Percentiles rank a stretch among this genome's conserved stretches.
These are phyloP conservation scores for Fusarium cyanostomum DNA, from an alignment of 2,329 filamentous ascomycete genomes.

Conservation along the genomic window DNA sequence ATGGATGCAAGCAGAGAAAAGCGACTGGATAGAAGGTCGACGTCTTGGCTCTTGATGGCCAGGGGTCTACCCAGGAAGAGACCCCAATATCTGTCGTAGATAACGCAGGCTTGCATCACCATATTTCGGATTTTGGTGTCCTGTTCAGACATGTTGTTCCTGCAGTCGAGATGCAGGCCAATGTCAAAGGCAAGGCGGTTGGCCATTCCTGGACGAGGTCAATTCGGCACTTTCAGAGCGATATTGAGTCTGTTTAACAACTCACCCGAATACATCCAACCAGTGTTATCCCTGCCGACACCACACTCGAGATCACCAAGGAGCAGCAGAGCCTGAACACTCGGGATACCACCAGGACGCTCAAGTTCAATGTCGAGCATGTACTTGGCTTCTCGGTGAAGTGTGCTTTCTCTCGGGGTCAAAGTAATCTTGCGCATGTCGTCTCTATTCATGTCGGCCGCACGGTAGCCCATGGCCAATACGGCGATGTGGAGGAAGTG, in stretches of 20 bases:
- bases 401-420: slow-evolving; percentile 58
- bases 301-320: slow-evolving; percentile 64
- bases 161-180: slow-evolving; percentile 59
- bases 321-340: slow-evolving; percentile 61
- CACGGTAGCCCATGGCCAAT: slow-evolving; percentile 62
- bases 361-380: slow-evolving; percentile 65
- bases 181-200: slow-evolving; percentile 58
- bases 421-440: slow-evolving; percentile 60
- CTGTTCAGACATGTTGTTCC: slow-evolving; percentile 53
- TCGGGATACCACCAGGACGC: slow-evolving; percentile 60
- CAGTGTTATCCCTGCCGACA: slow-evolving; percentile 62
- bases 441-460: slow-evolving; percentile 57
- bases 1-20: slow-evolving; percentile 55
- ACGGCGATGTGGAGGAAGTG: slow-evolving; percentile 62
- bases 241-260: neutral
- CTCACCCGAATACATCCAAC: slow-evolving; percentile 64
- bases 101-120: slow-evolving; percentile 61
- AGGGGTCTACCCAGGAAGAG: slow-evolving; percentile 64
- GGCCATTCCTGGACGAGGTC: slow-evolving; percentile 49
- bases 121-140: slow-evolving; percentile 61
- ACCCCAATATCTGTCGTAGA: slow-evolving; percentile 65
- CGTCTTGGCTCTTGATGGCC: slow-evolving; percentile 62
- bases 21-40: slow-evolving; percentile 57
- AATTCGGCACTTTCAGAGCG: neutral
- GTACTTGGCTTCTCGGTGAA: slow-evolving; percentile 63